Percentiles rank a stretch among this genome's conserved stretches.
These are phyloP conservation scores for Tetrahymena malaccensis DNA, from an alignment of 73 alveolate species.

Conservation along the genomic window DNA sequence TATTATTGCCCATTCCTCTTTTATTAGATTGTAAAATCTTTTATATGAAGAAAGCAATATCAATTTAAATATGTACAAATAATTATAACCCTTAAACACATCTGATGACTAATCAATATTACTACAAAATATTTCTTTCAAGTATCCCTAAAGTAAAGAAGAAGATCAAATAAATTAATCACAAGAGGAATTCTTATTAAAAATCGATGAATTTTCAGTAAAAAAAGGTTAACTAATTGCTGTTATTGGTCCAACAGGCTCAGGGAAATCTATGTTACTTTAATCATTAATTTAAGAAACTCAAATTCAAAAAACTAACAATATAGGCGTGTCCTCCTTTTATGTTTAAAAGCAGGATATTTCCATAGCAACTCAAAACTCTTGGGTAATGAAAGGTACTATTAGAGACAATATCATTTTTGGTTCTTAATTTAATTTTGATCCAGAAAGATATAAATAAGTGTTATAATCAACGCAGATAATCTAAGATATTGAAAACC, in stretches of 20 bases:
- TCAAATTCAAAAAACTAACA: not conserved
- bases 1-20: not conserved
- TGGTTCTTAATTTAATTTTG: not conserved
- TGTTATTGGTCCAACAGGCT: not conserved
- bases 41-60: not conserved
- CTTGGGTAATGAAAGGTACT: not conserved
- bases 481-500: not conserved
- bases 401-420: not conserved
- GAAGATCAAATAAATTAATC: not conserved
- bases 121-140: not conserved
- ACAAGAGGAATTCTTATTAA: not conserved
- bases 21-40: not conserved
- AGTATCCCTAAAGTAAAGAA: not conserved
- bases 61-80: not conserved
- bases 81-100: not conserved
- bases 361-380: not conserved
- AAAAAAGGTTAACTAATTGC: not conserved
- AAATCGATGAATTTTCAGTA: not conserved
- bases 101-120: not conserved
- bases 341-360: not conserved
- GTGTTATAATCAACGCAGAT: not conserved
- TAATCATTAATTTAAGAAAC: not conserved
- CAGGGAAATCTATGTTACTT: not conserved
- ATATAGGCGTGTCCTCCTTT: not conserved
- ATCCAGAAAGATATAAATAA: not conserved